Evolutionary conservation across 805 yeast genomes (phyloP), one percentile per base, ranked within the genome.

Genomic region (Cyberlindnera xylosilytica): DNA sequence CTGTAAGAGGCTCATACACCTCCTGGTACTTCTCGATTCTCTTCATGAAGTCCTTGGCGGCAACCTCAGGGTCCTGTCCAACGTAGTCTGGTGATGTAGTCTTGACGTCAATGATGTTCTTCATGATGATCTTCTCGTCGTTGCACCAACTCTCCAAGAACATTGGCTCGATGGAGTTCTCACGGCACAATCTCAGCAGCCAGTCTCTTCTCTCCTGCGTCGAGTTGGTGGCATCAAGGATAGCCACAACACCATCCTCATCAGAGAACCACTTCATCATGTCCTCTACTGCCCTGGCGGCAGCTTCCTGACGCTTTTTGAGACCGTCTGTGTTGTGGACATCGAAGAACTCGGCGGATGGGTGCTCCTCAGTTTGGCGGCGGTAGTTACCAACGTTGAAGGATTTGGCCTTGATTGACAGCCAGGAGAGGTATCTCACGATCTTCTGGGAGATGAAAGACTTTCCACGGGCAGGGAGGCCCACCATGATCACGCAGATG

Each of bases 401-500:
- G 44, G 89, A 83, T 59, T 81, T 82, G 20, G 96, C 87, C 46
- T 78, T 78, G 43, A 93, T 85, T 2, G 95, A 84, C 30, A 91
- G 73, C 99, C 99, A 93, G 26, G 89, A 80, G 41, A 93, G 72
- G 59, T 91, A 93, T 36, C 98, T 75, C 24, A 91, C 96, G 41
- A 93, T 84, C 61, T 91, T 93, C 60, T 89, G 96, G 3, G 98
- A 89, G 49, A 93, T 91, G 63, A 89, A 81, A 3, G 96, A 85
- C 63, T 93, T 93, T 3, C 99, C 99, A 44, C 98, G 76, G 12
- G 93, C 91, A 11, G 95, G 95, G 30, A 85, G 66, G 2, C 95
- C 95, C 29, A 86, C 93, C 86, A 87, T 85, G 16, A 87, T 82
- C 31, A 87, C 96, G 68, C 95, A 87, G 22, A 87, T 80, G 49